Conservation (phyloP, 23 red algal genomes). For the Pyropia haitanensis region DNA sequence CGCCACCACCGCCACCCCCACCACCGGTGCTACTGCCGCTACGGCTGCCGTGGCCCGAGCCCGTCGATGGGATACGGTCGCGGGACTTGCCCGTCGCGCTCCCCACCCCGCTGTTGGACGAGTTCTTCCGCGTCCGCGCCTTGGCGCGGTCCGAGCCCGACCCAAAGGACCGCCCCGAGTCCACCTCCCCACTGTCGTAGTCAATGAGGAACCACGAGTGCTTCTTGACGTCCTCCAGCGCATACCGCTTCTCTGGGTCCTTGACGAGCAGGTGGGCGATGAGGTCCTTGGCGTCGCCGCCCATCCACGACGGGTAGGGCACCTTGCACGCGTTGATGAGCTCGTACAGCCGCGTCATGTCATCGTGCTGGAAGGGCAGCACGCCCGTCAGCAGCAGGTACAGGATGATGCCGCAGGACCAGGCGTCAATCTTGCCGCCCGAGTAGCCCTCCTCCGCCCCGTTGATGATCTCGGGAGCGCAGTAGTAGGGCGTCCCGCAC, state of each 20-base stretch:
- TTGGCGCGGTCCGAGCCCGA: conserved; percentile 15
- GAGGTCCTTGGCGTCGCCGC: conserved; percentile 42
- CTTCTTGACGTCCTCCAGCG: conserved; percentile 68
- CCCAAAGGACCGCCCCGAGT: conserved; percentile 38
- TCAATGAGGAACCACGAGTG: conserved; percentile 78
- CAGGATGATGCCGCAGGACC: conserved; percentile 78
- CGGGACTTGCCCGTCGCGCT: conserved; percentile 23
- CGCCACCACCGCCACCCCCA: not conserved
- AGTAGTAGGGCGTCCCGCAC: conserved; percentile 71
- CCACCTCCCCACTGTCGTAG: conserved; percentile 54
- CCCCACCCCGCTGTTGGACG: conserved; percentile 15
- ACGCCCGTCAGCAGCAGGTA: conserved; percentile 43
- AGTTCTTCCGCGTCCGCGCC: conserved; percentile 5
- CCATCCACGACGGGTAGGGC: conserved; percentile 53
- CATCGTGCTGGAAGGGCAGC: conserved; percentile 60
- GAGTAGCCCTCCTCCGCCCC: conserved; percentile 64
- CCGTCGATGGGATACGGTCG: conserved; percentile 8
- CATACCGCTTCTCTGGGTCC: conserved; percentile 59
- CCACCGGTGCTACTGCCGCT: not conserved
- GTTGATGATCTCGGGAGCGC: conserved; percentile 71
- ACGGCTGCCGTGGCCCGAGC: conserved; percentile 4
- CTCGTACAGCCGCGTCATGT: conserved; percentile 53
- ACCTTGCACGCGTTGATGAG: conserved; percentile 65
- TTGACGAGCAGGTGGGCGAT: conserved; percentile 46
- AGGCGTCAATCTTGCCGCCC: conserved; percentile 69